Evolutionary conservation across 495 filamentous ascomycete species (phyloP), one percentile per base, ranked within the genome.

Genomic region (Penicillium flavigenum): DNA sequence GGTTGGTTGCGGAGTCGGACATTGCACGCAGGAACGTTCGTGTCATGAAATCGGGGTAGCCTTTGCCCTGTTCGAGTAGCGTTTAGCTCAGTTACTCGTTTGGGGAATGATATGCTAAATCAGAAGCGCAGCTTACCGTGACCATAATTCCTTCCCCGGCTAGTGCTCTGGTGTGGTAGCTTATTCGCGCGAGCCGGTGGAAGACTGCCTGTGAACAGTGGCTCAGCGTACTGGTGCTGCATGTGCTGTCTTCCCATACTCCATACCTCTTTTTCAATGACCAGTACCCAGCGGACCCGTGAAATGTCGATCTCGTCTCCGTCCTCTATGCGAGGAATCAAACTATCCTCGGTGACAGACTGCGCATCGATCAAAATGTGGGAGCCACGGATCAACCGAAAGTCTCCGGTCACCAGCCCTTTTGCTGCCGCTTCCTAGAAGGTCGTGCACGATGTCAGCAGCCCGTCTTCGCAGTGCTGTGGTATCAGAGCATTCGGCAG

Each of bases 241-340:
- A 16, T 10, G 0, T 24, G 6, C 29, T 26, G 6, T 17, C 6
- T 7, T 14, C 7, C 9, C 22, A 9, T 20, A 3, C 11, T 29
- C 3, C 66, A 43, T 65, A 88, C 91, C 79, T 98, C 94, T 76
- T 98, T 98, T 68, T 98, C 94, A 34, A 98, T 81, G 0, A 97
- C 81, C 0, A 98, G 65, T 26, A 97, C 76, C 92, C 91, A 96
- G 45, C 81, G 69, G 0, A 81, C 67, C 19, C 65, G 59, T 1
- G 72, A 66, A 10, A 90, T 71, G 52, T 86, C 71, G 17, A 95
- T 64, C 5, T 64, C 68, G 2, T 77, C 67, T 8, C 85, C 76
- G 1, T 84, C 75, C 36, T 75, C 73, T 14, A 81, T 58, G 12
- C 77, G 79, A 10, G 91, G 89, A 1, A 97, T 78, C 4, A 95